Conservation (phyloP, 164 flowering plant species). For the Nymphaea colorata region DNA sequence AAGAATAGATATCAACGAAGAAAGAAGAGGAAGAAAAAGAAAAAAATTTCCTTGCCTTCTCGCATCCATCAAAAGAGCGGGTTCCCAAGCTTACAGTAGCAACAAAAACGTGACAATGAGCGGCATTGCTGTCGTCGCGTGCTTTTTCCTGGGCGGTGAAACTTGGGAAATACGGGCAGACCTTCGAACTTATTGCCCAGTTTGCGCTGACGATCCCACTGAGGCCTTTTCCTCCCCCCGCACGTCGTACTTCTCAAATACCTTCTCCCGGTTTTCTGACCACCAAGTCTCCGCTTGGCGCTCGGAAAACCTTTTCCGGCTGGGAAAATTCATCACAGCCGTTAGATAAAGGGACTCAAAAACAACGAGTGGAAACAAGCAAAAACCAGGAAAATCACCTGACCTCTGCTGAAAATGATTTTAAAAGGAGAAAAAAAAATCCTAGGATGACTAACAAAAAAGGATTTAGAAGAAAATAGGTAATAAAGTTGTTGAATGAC, state of each 20-base stretch:
- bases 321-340: constrained; percentile 16
- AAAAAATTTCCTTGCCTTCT: not conserved
- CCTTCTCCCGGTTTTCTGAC: constrained; percentile 69
- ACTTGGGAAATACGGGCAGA: not conserved
- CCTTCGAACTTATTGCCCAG: not conserved
- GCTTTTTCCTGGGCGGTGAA: not conserved
- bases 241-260: constrained; percentile 56
- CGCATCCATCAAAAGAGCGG: not conserved
- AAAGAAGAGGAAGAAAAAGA: not conserved
- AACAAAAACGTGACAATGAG: not conserved
- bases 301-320: constrained; percentile 73
- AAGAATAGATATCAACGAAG: not conserved
- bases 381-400: not conserved
- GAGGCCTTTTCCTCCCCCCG: constrained; percentile 41
- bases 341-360: not conserved
- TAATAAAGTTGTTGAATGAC: not conserved
- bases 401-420: not conserved
- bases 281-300: constrained; percentile 73
- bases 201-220: constrained; percentile 14
- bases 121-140: not conserved
- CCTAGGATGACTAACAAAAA: not conserved
- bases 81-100: not conserved
- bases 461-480: too few relatives aligned
- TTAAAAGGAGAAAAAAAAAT: not conserved
- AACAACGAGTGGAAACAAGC: not conserved